Base-by-base conservation (phyloP, 495 filamentous ascomycete species). In the Aspergillus sclerotiicarbonarius region DNA sequence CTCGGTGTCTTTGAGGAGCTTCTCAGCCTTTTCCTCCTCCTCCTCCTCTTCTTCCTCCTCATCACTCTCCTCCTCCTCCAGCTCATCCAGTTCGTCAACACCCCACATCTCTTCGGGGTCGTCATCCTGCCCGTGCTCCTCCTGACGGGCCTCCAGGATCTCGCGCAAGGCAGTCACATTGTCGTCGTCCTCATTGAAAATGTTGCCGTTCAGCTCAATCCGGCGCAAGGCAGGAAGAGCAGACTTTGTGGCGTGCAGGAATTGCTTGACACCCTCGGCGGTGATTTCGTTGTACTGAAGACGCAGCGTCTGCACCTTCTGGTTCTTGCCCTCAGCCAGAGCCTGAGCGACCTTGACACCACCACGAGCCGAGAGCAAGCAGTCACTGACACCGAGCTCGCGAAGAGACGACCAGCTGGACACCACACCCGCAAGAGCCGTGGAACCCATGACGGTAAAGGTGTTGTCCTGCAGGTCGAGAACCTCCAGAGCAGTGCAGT, bases 391-490 rank as follows among this genome's bases (percentile, higher is more conserved):
- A 48, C 91, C 93, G 20, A 98, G 78, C 72, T 97, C 95, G 60
- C 79, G 71, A 46, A 98, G 78, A 46, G 86, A 79, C 10, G 77
- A 74, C 94, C 94, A 98, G 50, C 81, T 77, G 0, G 81, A 77
- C 29, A 91, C 78, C 15, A 90, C 91, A 57, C 81, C 81, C 4
- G 89, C 85, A 43, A 98, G 77, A 30, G 92, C 91, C 63, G 76
- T 84, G 5, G 92, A 90, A 8, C 92, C 94, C 56, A 80, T 75
- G 33, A 85, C 62, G 8, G 95, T 98, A 67, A 98, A 98, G 10
- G 94, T 97, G 73, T 98, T 98, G 69, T 98, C 94, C 75, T 98
- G 92, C 62, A 98, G 73, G 80, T 98, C 94, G 35, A 98, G 70
- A 44, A 90, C 80, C 69, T 84, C 72, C 35, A 98, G 79, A 33